Evolutionary conservation across 2,329 filamentous ascomycete genomes (phyloP).

Genomic region (Balansia obtecta): DNA sequence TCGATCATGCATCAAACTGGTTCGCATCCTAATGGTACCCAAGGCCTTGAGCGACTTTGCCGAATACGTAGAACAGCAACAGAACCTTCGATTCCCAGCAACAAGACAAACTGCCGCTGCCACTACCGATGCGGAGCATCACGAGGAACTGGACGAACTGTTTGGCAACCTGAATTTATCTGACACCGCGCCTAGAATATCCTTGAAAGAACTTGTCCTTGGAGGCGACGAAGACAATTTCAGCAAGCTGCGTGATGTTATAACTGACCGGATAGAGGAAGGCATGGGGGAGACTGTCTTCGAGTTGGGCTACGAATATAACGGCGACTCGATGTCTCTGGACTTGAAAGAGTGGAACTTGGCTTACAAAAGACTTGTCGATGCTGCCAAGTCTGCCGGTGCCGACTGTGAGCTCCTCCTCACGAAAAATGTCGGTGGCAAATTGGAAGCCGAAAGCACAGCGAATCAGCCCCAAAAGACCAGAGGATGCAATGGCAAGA

Average conservation of each 20-base stretch:
- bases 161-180: slow-evolving; percentile 76
- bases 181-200: slow-evolving; percentile 55
- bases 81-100: slow-evolving; percentile 54
- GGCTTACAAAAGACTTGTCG: slow-evolving; percentile 53
- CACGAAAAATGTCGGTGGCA: slow-evolving; percentile 80
- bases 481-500: slow-evolving; percentile 68
- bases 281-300: slow-evolving; percentile 84
- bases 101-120: slow-evolving; percentile 16
- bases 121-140: slow-evolving; percentile 31
- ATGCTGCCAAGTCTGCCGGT: slow-evolving; percentile 49
- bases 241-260: slow-evolving; percentile 48
- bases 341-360: slow-evolving; percentile 61
- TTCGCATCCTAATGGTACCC: slow-evolving; percentile 2
- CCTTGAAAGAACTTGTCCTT: slow-evolving; percentile 66
- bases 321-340: slow-evolving; percentile 72
- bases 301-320: slow-evolving; percentile 84
- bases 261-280: slow-evolving; percentile 62
- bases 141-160: slow-evolving; percentile 85
- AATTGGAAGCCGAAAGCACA: slow-evolving; percentile 54
- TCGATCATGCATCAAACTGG: not conserved
- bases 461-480: slow-evolving; percentile 46
- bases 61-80: slow-evolving; percentile 93
- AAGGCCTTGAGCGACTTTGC: slow-evolving; percentile 85
- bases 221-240: slow-evolving; percentile 47
- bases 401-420: slow-evolving; percentile 74